Evolutionary conservation across 2,329 filamentous ascomycete species (phyloP), one percentile per base, ranked within the genome.

Genomic region (Pseudogymnoascus sp.): DNA sequence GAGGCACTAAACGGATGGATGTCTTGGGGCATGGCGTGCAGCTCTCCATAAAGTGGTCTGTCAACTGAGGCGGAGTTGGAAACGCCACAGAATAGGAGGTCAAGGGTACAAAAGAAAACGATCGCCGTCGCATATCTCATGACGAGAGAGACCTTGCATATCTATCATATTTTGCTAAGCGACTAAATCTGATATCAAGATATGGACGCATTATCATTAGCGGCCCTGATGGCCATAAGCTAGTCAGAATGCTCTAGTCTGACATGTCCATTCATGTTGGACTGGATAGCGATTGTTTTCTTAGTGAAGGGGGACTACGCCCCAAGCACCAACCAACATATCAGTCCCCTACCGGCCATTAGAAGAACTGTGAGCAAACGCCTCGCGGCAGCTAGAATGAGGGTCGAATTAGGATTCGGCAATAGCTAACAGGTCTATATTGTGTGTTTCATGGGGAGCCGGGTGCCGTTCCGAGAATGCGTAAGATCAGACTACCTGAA

Each of bases 131-230:
- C 50, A 36, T 56, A 56, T 31, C 28, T 56, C 28, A 56, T 56
- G 50, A 56, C 50, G 50, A 56, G 50, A 28, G 44, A 56, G 28
- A 34, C 16, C 50, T 56, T 56, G 50, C 50, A 56, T 56, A 56
- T 56, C 50, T 56, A 56, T 36, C 50, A 56, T 5, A 56, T 56
- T 56, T 56, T 18, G 8, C 50, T 56, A 36, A 56, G 50, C 28
- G 50, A 56, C 50, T 14, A 56, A 56, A 56, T 56, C 11, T 56
- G 50, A 56, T 56, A 36, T 36, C 50, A 31, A 28, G 16, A 56
- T 14, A 56, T 56, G 16, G 50, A 36, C 50, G 28, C 50, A 16
- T 56, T 56, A 11, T 28, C 28, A 56, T 56, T 56, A 36, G 28
- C 50, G 50, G 50, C 50, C 28, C 28, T 16, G 11, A 56, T 2